A percentile compares a stretch with the other conserved stretches of the same genome.
phyloP scores from a whole-genome alignment of 768 basidiomycete species.

The Leccinum arenicola region DNA sequence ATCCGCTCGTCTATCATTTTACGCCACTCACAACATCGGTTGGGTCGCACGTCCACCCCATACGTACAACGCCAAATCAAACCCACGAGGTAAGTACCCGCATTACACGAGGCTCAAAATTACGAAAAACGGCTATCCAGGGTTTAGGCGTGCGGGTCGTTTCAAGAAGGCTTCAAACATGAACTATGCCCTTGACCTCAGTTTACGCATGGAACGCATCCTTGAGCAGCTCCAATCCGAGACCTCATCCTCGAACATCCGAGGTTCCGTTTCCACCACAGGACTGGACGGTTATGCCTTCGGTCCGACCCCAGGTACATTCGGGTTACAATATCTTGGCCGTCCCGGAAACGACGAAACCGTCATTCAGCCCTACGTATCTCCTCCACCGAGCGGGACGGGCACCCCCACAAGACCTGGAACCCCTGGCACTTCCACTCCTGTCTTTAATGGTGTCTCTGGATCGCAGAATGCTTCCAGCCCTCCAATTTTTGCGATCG shows the following conservation, averaged over 20 bases:
- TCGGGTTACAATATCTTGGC: slow-evolving; percentile 67
- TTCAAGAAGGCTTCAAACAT: slow-evolving; percentile 96
- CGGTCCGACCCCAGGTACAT: slow-evolving; percentile 39
- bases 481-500: slow-evolving; percentile 21
- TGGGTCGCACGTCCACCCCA: slow-evolving; percentile 61
- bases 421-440: slow-evolving; percentile 20
- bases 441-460: slow-evolving; percentile 2
- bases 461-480: slow-evolving; percentile 9
- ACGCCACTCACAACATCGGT: slow-evolving; percentile 55
- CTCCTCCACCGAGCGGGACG: slow-evolving; percentile 17
- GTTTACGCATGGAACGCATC: slow-evolving; percentile 35
- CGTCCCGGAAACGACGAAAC: slow-evolving; percentile 58
- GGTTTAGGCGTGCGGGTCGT: slow-evolving; percentile 54
- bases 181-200: slow-evolving; percentile 68
- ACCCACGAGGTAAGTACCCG: slow-evolving; percentile 42
- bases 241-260: slow-evolving; percentile 19
- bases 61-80: slow-evolving; percentile 38
- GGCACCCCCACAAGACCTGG: slow-evolving; percentile 27
- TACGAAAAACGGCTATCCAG: slow-evolving; percentile 7
- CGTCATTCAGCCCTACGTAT: slow-evolving; percentile 22
- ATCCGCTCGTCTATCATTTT: slow-evolving; percentile 47
- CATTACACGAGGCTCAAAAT: slow-evolving; percentile 35
- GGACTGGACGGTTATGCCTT: slow-evolving; percentile 21
- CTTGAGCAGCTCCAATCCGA: slow-evolving; percentile 31
- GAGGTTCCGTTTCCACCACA: slow-evolving; percentile 24